Conservation (phyloP, 805 yeast genomes). For the Scheffersomyces stipitis region DNA sequence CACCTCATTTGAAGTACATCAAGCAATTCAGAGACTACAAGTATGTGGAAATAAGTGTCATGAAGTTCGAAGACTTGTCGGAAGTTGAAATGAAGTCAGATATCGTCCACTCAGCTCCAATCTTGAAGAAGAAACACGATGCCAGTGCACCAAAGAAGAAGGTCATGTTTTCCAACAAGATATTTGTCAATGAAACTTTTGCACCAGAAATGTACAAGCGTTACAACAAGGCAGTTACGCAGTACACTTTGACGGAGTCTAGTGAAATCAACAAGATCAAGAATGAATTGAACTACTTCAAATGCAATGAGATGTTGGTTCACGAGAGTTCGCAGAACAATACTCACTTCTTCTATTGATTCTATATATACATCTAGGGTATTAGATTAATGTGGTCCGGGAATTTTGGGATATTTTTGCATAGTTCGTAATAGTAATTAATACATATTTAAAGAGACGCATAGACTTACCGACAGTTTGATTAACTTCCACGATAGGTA, state of each 20-base stretch:
- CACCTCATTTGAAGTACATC: slow-evolving; percentile 33
- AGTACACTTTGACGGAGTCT: slow-evolving; percentile 51
- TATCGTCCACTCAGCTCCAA: slow-evolving; percentile 1
- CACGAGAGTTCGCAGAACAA: slow-evolving; percentile 58
- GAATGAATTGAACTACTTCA: slow-evolving; percentile 62
- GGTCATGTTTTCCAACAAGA: slow-evolving; percentile 47
- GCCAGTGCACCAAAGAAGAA: slow-evolving; percentile 14
- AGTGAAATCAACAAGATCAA: slow-evolving; percentile 55
- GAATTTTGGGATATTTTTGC: neutral
- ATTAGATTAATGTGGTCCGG: neutral
- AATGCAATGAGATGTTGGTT: slow-evolving; percentile 65
- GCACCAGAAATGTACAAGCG: slow-evolving; percentile 55
- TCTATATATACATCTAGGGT: neutral
- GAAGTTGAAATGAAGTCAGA: neutral
- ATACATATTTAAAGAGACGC: too few species aligned
- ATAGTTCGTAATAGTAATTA: too few species aligned
- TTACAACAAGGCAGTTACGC: slow-evolving; percentile 51
- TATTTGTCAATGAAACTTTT: slow-evolving; percentile 52
- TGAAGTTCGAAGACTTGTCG: slow-evolving; percentile 29
- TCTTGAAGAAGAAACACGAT: slow-evolving; percentile 2
- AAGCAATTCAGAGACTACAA: slow-evolving; percentile 37
- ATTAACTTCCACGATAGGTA: slow-evolving; percentile 80
- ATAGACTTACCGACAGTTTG: too few species aligned
- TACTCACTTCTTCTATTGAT: slow-evolving; percentile 63
- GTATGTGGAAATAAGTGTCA: slow-evolving; percentile 27